phyloP scores from a whole-genome alignment of 2,329 filamentous ascomycete genomes.

The Verticillium longisporum region DNA sequence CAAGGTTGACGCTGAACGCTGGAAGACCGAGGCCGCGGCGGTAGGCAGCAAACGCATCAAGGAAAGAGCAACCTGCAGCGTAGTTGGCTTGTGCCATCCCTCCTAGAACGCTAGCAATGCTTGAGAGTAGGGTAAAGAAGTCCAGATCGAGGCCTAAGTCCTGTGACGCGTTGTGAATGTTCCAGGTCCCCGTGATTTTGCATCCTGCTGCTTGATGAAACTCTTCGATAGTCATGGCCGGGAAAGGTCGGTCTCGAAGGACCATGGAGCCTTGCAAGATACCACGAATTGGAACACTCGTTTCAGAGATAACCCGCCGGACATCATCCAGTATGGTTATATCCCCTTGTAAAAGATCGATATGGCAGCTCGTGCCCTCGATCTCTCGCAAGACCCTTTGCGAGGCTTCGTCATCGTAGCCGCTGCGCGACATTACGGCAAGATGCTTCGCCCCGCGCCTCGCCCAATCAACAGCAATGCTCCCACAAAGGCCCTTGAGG shows the following conservation, averaged over 20 bases:
- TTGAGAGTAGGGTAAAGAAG: constrained; percentile 28
- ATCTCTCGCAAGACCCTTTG: constrained; percentile 12
- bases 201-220: constrained; percentile 19
- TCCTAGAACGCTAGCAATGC: constrained; percentile 20
- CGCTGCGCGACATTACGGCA: constrained; percentile 20
- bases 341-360: constrained; percentile 11
- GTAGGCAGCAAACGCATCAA: constrained; percentile 21
- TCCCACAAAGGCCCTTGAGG: constrained; percentile 26
- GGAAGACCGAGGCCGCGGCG: background rate
- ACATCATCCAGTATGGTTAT: constrained; percentile 11
- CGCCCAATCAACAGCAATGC: constrained; percentile 23
- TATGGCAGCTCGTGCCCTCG: constrained; percentile 9
- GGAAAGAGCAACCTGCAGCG: constrained; percentile 23
- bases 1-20: constrained; percentile 1
- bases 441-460: constrained; percentile 24
- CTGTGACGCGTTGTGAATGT: constrained; percentile 25
- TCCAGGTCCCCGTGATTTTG: constrained; percentile 31
- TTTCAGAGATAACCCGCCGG: constrained; percentile 1
- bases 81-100: constrained; percentile 26
- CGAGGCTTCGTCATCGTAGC: constrained; percentile 19
- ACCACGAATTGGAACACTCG: constrained; percentile 8
- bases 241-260: constrained; percentile 15
- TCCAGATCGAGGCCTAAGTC: constrained; percentile 16
- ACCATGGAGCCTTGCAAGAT: constrained; percentile 25
- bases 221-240: constrained; percentile 21